phyloP scores from a whole-genome alignment of 352 stramenopile species.

The Phytophthora sp. region DNA sequence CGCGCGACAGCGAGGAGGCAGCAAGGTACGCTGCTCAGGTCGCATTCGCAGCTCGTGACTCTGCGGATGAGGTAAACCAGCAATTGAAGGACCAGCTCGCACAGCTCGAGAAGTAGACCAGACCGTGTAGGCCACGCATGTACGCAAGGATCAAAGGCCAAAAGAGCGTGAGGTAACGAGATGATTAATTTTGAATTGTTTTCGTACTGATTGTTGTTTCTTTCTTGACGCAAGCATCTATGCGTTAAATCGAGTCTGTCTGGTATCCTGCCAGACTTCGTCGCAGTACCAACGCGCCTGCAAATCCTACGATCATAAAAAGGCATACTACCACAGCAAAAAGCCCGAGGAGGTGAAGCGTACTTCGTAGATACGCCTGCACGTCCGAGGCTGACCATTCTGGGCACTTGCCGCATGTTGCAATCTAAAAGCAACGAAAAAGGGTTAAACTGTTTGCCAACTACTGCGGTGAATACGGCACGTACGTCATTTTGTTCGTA shows the following conservation, averaged over 20 bases:
- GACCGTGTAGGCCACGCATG: slow-evolving; percentile 14
- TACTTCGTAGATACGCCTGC: slow-evolving; percentile 67
- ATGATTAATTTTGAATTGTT: slow-evolving; percentile 46
- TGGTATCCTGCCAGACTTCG: slow-evolving; percentile 81
- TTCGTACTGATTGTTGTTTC: slow-evolving; percentile 26
- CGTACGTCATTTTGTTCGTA: slow-evolving; percentile 69
- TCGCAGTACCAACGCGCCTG: slow-evolving; percentile 70
- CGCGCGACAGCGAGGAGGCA: slow-evolving; percentile 75
- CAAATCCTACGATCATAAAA: slow-evolving; percentile 80
- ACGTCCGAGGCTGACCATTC: slow-evolving; percentile 79
- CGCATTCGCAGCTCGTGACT: slow-evolving; percentile 71
- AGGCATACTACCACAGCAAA: slow-evolving; percentile 73
- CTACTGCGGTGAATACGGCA: no score
- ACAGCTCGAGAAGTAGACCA: slow-evolving; percentile 36
- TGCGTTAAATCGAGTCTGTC: slow-evolving; percentile 80
- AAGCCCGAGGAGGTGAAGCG: slow-evolving; percentile 68
- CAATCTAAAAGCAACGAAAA: slow-evolving; percentile 45
- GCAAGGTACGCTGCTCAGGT: slow-evolving; percentile 73
- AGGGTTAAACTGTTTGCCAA: no score
- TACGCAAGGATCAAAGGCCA: slow-evolving; percentile 18
- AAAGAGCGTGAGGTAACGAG: slow-evolving; percentile 26
- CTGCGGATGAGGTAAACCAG: slow-evolving; percentile 53
- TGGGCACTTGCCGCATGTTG: slow-evolving; percentile 73
- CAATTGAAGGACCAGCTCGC: slow-evolving; percentile 50
- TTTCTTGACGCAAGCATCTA: background rate